phyloP scores from a whole-genome alignment of 164 flowering plant genomes.

The Piper longum region DNA sequence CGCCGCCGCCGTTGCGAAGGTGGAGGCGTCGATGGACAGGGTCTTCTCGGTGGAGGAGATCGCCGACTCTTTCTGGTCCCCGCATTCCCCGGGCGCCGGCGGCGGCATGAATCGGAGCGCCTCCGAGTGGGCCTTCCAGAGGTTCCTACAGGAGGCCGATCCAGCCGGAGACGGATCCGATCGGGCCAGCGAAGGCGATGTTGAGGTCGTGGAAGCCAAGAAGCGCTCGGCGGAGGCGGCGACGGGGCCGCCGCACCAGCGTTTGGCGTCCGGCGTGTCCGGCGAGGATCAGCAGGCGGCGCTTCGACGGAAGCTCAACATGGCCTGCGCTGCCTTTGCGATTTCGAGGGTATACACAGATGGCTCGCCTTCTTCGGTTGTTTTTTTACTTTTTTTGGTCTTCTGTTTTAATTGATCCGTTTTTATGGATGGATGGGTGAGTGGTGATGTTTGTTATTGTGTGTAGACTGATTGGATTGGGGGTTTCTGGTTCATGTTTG shows the following conservation, averaged over 20 bases:
- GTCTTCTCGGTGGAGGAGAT: conserved; percentile 62
- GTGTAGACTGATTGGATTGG: not conserved
- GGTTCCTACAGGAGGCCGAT: conserved; percentile 44
- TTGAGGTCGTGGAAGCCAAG: conserved; percentile 18
- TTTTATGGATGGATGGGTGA: too few relatives aligned
- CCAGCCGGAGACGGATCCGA: conserved; percentile 3
- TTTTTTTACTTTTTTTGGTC: not conserved
- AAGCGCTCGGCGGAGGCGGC: conserved; percentile 1
- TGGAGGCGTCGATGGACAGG: conserved; percentile 43
- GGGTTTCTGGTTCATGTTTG: too few relatives aligned
- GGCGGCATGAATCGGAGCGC: conserved; percentile 55
- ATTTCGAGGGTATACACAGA: conserved; percentile 38
- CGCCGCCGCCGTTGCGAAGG: not conserved
- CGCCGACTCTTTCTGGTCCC: conserved; percentile 48
- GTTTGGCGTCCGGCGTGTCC: conserved; percentile 7
- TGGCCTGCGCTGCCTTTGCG: conserved; percentile 93
- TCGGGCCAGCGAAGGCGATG: conserved; percentile 6
- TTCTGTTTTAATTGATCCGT: not conserved
- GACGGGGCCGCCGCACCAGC: not conserved
- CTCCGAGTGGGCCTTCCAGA: conserved; percentile 90
- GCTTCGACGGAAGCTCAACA: conserved; percentile 60
- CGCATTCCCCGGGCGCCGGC: conserved; percentile 3
- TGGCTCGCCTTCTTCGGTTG: not conserved
- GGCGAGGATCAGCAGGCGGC: conserved; percentile 64
- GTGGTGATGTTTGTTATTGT: not conserved